These are phyloP conservation scores for Acacia pycnantha DNA, from an alignment of 331 rosid species.

Conservation along the genomic window DNA sequence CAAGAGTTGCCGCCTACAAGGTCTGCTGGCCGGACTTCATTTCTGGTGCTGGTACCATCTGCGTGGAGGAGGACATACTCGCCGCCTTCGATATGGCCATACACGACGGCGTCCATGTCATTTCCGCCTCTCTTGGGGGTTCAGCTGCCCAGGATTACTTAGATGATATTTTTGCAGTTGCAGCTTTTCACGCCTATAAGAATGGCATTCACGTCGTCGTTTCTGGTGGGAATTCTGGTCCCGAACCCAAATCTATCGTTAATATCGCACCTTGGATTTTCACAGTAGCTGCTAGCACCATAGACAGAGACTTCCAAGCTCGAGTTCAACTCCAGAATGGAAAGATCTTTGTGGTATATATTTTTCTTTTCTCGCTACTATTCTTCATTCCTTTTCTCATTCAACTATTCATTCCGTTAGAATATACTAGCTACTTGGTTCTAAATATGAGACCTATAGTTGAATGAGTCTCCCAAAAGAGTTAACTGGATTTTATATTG, in stretches of 20 bases:
- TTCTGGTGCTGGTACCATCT: too few species aligned
- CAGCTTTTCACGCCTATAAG: conserved; percentile 63
- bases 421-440: too few species aligned
- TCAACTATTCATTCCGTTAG: too few species aligned
- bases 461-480: too few species aligned
- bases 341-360: neutral
- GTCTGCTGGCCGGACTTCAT: conserved; percentile 56
- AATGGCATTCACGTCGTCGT: conserved; percentile 49
- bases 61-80: conserved; percentile 31
- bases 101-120: conserved; percentile 69
- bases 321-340: conserved; percentile 18
- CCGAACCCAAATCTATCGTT: conserved; percentile 25
- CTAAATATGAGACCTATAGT: too few species aligned
- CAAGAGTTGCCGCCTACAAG: conserved; percentile 71
- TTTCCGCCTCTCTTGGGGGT: conserved; percentile 56
- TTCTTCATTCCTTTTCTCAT: neutral
- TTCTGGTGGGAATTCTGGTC: conserved; percentile 71
- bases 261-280: conserved; percentile 73
- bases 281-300: conserved; percentile 74
- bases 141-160: neutral
- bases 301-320: conserved; percentile 57
- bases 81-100: conserved; percentile 70
- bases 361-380: too few species aligned
- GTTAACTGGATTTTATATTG: too few species aligned
- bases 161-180: conserved; percentile 39